These are phyloP conservation scores for Dissophora ornata DNA, from an alignment of 192 early-diverging fungal species.

Conservation along the genomic window DNA sequence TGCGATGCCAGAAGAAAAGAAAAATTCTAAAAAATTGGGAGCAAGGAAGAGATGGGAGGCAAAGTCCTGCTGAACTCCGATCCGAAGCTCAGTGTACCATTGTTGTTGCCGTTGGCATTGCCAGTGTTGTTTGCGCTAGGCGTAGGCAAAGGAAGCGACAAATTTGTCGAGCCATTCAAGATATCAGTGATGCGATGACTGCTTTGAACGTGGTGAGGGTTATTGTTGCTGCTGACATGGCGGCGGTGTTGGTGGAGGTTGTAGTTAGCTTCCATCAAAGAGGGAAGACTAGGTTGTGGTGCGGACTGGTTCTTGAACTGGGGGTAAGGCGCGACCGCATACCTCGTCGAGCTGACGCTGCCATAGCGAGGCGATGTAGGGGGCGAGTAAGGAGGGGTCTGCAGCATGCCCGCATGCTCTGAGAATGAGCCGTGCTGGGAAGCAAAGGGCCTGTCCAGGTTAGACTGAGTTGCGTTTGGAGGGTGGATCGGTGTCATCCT, in stretches of 20 bases:
- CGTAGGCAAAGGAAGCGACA: constrained; percentile 50
- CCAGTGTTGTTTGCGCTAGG: constrained; percentile 14
- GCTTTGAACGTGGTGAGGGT: constrained; percentile 19
- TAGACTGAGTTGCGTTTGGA: constrained; percentile 22
- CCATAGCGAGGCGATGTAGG: constrained; percentile 49
- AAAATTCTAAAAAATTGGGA: constrained; percentile 40
- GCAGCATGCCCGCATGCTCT: constrained; percentile 26
- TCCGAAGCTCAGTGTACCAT: constrained; percentile 22
- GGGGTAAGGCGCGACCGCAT: constrained; percentile 48
- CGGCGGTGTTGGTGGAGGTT: constrained; percentile 52
- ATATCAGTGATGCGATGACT: constrained; percentile 46
- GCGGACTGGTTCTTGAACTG: constrained; percentile 38
- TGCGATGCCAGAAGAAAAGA: neutral
- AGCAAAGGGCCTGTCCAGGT: constrained; percentile 17
- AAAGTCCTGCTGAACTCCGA: constrained; percentile 45
- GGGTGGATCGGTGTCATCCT: constrained; percentile 51
- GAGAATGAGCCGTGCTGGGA: constrained; percentile 10
- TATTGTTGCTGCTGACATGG: constrained; percentile 16
- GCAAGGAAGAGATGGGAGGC: constrained; percentile 52
- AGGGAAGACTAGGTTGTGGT: constrained; percentile 26
- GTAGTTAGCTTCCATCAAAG: constrained; percentile 48
- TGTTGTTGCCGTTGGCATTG: constrained; percentile 5
- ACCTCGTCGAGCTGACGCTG: constrained; percentile 35
- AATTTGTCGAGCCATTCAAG: constrained; percentile 47
- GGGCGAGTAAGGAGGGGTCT: constrained; percentile 51